Conservation (phyloP, 352 stramenopile species). For the Globisporangium ultimum region DNA sequence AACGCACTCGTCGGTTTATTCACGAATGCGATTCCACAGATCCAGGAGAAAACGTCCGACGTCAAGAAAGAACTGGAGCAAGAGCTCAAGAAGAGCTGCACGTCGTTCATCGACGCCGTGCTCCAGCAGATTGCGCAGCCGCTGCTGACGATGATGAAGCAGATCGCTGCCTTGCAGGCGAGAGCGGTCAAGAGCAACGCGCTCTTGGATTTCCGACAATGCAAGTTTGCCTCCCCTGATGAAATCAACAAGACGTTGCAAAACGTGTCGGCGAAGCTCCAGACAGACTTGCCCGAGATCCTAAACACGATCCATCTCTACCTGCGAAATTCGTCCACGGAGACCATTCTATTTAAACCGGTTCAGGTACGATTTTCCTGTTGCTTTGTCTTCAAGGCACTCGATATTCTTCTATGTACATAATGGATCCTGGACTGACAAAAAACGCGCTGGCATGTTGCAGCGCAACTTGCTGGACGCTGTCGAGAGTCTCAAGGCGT, state of each 20-base stretch:
- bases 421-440: too few relatives aligned
- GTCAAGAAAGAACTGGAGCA: slow-evolving; percentile 78
- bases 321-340: slow-evolving; percentile 73
- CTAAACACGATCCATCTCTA: slow-evolving; percentile 68
- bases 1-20: slow-evolving; percentile 62
- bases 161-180: slow-evolving; percentile 50
- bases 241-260: slow-evolving; percentile 45
- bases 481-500: slow-evolving; percentile 52
- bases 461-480: slow-evolving; percentile 68
- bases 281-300: slow-evolving; percentile 35
- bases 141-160: slow-evolving; percentile 59
- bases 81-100: slow-evolving; percentile 80
- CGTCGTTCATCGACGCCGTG: slow-evolving; percentile 71
- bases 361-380: slow-evolving; percentile 45
- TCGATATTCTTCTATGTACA: too few relatives aligned
- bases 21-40: slow-evolving; percentile 68
- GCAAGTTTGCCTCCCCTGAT: slow-evolving; percentile 34
- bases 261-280: slow-evolving; percentile 38
- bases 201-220: slow-evolving; percentile 39
- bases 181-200: slow-evolving; percentile 24
- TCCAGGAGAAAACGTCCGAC: slow-evolving; percentile 75
- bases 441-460: too few relatives aligned
- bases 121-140: slow-evolving; percentile 57
- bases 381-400: too few relatives aligned
- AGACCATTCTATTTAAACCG: slow-evolving; percentile 81